Percentiles rank a stretch among this genome's conserved stretches.
Conservation (phyloP, 2,329 filamentous ascomycete genomes). For the Hymenoscyphus repandus region DNA sequence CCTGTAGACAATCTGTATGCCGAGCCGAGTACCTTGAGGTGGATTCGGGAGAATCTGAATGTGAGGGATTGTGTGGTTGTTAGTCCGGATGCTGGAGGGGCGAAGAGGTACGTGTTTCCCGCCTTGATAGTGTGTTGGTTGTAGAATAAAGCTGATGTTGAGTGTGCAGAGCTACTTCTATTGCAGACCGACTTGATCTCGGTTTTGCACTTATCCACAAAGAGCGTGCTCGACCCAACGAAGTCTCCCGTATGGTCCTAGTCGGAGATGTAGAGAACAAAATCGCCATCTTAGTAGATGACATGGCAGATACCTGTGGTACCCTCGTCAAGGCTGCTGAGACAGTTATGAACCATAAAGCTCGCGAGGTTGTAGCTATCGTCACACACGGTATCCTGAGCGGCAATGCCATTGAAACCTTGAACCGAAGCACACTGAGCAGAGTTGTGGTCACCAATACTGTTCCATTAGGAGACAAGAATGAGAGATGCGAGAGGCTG, state of each 20-base stretch:
- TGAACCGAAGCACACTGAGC: conserved; percentile 68
- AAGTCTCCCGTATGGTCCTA: conserved; percentile 91
- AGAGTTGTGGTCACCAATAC: conserved; percentile 89
- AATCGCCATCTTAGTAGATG: conserved; percentile 92
- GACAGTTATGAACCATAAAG: conserved; percentile 81
- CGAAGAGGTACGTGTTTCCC: conserved; percentile 60
- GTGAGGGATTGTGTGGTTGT: conserved; percentile 87
- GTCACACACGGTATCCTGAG: conserved; percentile 92
- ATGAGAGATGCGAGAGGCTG: conserved; percentile 70
- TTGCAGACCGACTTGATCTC: conserved; percentile 85
- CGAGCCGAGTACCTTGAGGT: conserved; percentile 84
- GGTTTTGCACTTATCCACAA: conserved; percentile 96
- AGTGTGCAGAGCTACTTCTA: conserved; percentile 67
- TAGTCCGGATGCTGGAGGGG: conserved; percentile 89
- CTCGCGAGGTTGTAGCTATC: conserved; percentile 84
- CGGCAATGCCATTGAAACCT: conserved; percentile 71
- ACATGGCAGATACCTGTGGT: conserved; percentile 96
- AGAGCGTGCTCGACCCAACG: conserved; percentile 85
- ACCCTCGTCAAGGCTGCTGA: conserved; percentile 84
- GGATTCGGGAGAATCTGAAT: conserved; percentile 82
- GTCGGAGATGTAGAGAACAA: conserved; percentile 90
- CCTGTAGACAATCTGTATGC: conserved; percentile 78
- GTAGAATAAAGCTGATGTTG: neutral
- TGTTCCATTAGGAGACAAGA: conserved; percentile 75
- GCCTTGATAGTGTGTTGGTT: no score